phyloP scores from a whole-genome alignment of 805 yeast species.

The Saturnispora gosingensis region DNA sequence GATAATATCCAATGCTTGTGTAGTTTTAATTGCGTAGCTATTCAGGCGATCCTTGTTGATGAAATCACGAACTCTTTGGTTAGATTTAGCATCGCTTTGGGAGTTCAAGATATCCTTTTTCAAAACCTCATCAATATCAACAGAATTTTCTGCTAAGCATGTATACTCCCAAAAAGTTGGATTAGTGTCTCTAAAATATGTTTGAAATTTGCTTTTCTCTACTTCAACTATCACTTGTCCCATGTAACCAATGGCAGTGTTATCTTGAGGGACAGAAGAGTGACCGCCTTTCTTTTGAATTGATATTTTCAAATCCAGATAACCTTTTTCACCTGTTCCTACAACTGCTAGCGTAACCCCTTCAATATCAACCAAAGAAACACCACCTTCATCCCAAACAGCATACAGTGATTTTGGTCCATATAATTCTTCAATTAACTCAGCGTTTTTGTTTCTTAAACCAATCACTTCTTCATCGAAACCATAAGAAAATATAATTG shows the following conservation, averaged over 20 bases:
- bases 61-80: constrained; percentile 29
- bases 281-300: constrained; percentile 43
- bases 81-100: constrained; percentile 29
- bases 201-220: constrained; percentile 31
- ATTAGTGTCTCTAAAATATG: constrained; percentile 33
- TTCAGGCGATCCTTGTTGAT: constrained; percentile 22
- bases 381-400: constrained; percentile 37
- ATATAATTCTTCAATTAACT: constrained; percentile 28
- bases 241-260: constrained; percentile 40
- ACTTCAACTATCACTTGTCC: constrained; percentile 32
- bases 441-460: constrained; percentile 27
- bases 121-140: constrained; percentile 25
- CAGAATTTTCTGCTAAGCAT: constrained; percentile 38
- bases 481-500: constrained; percentile 39
- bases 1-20: constrained; percentile 41
- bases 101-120: constrained; percentile 33
- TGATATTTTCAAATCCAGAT: constrained; percentile 32
- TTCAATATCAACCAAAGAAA: constrained; percentile 27
- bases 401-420: constrained; percentile 37
- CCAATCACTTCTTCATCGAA: constrained; percentile 44
- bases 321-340: constrained; percentile 42
- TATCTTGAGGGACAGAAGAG: constrained; percentile 40
- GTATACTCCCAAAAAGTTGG: constrained; percentile 37
- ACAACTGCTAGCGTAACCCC: constrained; percentile 36
- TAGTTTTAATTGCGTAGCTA: constrained; percentile 35